Evolutionary conservation across 148 eudicot species (phyloP), one percentile per base, ranked within the genome.

Genomic region (Suaeda aralocaspica): DNA sequence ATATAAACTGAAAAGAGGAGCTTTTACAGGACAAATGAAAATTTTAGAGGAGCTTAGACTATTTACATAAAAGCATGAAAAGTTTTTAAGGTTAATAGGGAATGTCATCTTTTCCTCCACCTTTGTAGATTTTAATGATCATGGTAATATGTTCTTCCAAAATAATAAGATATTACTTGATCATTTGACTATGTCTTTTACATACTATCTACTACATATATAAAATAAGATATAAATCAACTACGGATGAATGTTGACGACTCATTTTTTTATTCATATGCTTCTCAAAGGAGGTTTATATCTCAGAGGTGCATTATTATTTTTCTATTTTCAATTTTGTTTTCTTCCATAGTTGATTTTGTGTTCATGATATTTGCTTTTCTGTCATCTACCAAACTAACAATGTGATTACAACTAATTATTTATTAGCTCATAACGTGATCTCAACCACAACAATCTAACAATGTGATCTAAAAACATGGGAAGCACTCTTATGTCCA

Each of bases 371-470:
- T 59, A 24, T 41, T 21, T 41, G 3, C 18, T 4, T 33, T 4
- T 25, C 15, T 64, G 79, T 57, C 70, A 46, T 69, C 64, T 64
- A 33, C 59, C 71, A 26, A 53, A 34, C 13, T 71, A 52, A 64
- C 59, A 76, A 64, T 76, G 74, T 65, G 75, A 65, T 50, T 50
- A 25, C 74, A 70, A 71, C 66, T 44, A 28, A n/a, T n/a, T n/a
- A n/a, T n/a, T n/a, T n/a, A n/a, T n/a, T n/a, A n/a, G n/a, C n/a
- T n/a, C n/a, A n/a, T n/a, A n/a, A n/a, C n/a, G 74, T 65, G 75
- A 65, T 50, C 59, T 33, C 74, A 70, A 71, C 66, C 31, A 28
- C 41, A 48, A 29, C 41, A 41, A 44, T 6, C 33, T 44, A 41
- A 28, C 53, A 24, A 19, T 21, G 50, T 14, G 41, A 8, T 64